A percentile compares a stretch with the other conserved stretches of the same genome.
Evolutionary conservation across 352 stramenopile species (phyloP).

Genomic region (Globisporangium barbulae): DNA sequence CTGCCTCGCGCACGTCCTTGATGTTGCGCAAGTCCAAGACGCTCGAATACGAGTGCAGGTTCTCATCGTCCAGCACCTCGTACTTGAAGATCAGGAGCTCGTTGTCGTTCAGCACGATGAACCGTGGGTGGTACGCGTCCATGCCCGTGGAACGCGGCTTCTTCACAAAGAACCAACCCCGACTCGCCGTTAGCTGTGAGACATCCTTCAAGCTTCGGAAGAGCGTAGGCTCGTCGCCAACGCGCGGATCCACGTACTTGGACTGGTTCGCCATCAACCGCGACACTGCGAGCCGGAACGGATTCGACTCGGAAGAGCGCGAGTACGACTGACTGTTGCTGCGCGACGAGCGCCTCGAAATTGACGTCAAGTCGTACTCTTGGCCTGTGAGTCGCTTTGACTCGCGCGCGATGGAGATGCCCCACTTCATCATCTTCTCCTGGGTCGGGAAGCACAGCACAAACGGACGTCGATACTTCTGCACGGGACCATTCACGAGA

Average conservation of each 20-base stretch:
- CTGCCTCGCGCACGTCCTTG: constrained; percentile 79
- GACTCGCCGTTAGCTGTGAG: constrained; percentile 51
- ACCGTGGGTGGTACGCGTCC: constrained; percentile 78
- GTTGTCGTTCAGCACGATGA: constrained; percentile 79
- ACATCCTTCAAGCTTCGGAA: constrained; percentile 81
- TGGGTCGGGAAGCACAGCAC: constrained; percentile 74
- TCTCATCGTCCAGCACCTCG: constrained; percentile 74
- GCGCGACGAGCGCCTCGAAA: constrained; percentile 51
- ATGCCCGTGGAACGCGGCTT: constrained; percentile 59
- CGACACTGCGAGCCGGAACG: constrained; percentile 55
- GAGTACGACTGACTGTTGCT: constrained; percentile 65
- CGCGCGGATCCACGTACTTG: constrained; percentile 69
- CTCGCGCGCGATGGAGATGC: constrained; percentile 67
- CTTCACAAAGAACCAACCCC: constrained; percentile 86
- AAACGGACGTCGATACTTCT: constrained; percentile 77
- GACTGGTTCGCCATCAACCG: constrained; percentile 72
- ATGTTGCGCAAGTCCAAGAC: constrained; percentile 70
- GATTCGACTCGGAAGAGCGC: constrained; percentile 53
- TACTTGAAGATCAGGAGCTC: constrained; percentile 86
- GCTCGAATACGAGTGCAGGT: constrained; percentile 57
- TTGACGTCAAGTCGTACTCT: constrained; percentile 78
- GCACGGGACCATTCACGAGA: constrained; percentile 41
- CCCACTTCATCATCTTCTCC: constrained; percentile 89
- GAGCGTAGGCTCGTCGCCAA: constrained; percentile 41
- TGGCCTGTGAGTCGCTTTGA: constrained; percentile 76